Percentiles rank a stretch among this genome's conserved stretches.
phyloP scores from a whole-genome alignment of 2,329 filamentous ascomycete genomes.

The Exophiala sp. region DNA sequence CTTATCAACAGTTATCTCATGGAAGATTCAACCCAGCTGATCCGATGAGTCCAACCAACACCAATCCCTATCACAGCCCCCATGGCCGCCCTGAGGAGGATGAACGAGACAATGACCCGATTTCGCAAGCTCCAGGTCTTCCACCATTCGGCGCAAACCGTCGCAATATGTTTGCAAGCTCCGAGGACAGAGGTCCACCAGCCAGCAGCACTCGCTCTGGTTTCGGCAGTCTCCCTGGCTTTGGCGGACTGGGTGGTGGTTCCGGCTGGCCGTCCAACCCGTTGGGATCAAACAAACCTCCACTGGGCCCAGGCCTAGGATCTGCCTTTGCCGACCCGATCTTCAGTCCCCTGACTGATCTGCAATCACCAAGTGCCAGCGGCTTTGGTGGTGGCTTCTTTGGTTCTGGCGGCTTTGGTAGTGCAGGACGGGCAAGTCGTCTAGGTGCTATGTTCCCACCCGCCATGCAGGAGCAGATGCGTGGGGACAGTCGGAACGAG shows the following conservation, averaged over 20 bases:
- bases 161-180: constrained; percentile 55
- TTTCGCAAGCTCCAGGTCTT: constrained; percentile 41
- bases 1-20: constrained; percentile 54
- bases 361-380: constrained; percentile 70
- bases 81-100: constrained; percentile 65
- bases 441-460: constrained; percentile 82
- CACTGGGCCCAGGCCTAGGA: constrained; percentile 53
- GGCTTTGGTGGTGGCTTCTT: constrained; percentile 60
- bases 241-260: constrained; percentile 53
- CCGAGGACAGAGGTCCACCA: constrained; percentile 84
- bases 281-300: constrained; percentile 71
- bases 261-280: constrained; percentile 46
- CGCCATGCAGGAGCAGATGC: constrained; percentile 89
- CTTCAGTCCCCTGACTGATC: constrained; percentile 71
- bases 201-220: constrained; percentile 70
- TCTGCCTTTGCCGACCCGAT: constrained; percentile 57
- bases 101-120: constrained; percentile 50
- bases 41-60: constrained; percentile 85
- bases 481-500: constrained; percentile 48
- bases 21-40: constrained; percentile 55
- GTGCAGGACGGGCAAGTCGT: constrained; percentile 69
- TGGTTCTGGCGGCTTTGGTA: constrained; percentile 60
- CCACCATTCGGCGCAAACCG: constrained; percentile 47
- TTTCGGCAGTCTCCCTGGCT: constrained; percentile 55
- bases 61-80: constrained; percentile 93